Conservation (phyloP, 2,329 filamentous ascomycete species). For the Dendrostoma leiphaemia region DNA sequence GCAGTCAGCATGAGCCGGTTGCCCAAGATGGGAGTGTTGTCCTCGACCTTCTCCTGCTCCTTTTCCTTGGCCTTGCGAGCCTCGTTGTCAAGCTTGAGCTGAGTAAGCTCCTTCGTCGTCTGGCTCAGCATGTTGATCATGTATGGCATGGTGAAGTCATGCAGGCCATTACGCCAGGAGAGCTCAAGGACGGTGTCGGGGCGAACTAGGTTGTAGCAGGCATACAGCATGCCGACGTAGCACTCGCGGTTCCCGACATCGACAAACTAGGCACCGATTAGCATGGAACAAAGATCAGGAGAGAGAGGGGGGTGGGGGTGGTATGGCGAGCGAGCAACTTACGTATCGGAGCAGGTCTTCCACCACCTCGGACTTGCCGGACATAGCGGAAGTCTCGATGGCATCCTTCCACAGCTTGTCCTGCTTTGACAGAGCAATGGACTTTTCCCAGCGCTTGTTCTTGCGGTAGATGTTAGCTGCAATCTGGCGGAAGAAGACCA, state of each 20-base stretch:
- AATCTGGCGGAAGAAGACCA: conserved; percentile 99
- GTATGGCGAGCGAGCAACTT: too few species aligned
- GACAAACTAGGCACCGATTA: conserved; percentile 70
- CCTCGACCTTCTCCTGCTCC: conserved; percentile 73
- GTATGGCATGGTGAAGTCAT: conserved; percentile 99
- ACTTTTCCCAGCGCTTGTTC: conserved; percentile 99
- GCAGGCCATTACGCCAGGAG: conserved; percentile 92
- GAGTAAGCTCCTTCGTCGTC: conserved; percentile 81
- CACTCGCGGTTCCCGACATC: conserved; percentile 98
- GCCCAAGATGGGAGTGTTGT: conserved; percentile 87
- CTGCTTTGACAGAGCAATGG: conserved; percentile 94
- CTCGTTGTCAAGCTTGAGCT: conserved; percentile 93
- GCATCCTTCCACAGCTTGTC: conserved; percentile 99
- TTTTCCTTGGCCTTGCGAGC: conserved; percentile 37
- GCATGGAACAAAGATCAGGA: conserved; percentile 18
- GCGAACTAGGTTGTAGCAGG: conserved; percentile 95
- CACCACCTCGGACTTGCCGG: conserved; percentile 84
- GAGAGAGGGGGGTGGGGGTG: too few species aligned
- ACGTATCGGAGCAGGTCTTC: conserved; percentile 96
- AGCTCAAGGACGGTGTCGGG: conserved; percentile 92
- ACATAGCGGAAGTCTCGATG: conserved; percentile 94
- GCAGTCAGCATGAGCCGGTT: conserved; percentile 94
- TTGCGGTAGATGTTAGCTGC: conserved; percentile 98
- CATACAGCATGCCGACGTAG: conserved; percentile 99
- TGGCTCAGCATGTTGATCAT: conserved; percentile 98